Conservation (phyloP, 345 rosid genomes). For the Cardamine chenopodiifolia region DNA sequence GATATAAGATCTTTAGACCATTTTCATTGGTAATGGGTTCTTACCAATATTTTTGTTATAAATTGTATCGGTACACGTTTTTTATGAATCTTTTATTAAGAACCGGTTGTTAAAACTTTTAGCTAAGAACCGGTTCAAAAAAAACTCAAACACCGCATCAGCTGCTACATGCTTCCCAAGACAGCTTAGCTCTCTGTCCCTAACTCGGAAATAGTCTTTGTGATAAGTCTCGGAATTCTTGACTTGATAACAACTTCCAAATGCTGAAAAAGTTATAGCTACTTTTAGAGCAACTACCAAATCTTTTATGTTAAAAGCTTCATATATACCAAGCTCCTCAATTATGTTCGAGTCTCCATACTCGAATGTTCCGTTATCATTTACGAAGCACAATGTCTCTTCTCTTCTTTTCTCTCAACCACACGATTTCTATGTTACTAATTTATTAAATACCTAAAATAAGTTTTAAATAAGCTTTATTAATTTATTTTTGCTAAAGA, state of each 20-base stretch:
- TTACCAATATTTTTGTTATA: too few species aligned
- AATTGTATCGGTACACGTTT: too few species aligned
- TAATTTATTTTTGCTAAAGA: not conserved
- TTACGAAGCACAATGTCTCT: conserved; percentile 35
- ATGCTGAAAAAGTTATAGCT: conserved; percentile 65
- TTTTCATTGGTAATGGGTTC: too few species aligned
- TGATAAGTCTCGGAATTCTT: conserved; percentile 85
- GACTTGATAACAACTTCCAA: conserved; percentile 96
- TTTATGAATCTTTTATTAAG: too few species aligned
- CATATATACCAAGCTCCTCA: not conserved
- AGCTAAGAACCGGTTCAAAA: too few species aligned
- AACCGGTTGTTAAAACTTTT: too few species aligned
- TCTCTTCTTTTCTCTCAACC: conserved; percentile 38
- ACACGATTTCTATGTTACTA: conserved; percentile 34
- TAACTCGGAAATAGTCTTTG: conserved; percentile 75
- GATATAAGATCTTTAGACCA: conserved; percentile 59
- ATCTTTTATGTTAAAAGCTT: not conserved
- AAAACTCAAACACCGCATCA: too few species aligned
- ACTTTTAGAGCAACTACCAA: conserved; percentile 10
- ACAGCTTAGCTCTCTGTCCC: conserved; percentile 84
- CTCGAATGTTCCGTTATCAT: conserved; percentile 48
- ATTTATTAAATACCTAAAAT: not conserved
- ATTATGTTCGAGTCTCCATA: not conserved
- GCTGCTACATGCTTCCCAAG: conserved; percentile 92
- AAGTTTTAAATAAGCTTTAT: not conserved